Base-by-base conservation (phyloP, 2,329 filamentous ascomycete genomes). In the Paecilomyces formosus region DNA sequence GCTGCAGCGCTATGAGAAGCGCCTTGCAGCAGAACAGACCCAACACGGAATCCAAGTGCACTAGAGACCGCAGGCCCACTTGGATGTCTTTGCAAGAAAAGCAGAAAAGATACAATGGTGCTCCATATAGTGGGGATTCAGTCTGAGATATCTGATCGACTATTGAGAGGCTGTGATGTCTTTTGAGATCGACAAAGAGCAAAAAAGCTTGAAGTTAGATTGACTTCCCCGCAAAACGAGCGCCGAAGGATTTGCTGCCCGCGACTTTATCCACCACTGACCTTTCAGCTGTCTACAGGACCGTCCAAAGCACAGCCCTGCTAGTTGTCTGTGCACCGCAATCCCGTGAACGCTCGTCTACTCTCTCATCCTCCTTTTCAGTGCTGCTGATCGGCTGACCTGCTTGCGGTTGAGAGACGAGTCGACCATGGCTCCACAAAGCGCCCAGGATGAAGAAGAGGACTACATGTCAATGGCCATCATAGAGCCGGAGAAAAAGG, bases 391-490 rank as follows among this genome's bases (percentile, higher is more conserved):
- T 45, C 39, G 39, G n/a, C 39, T 45, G 39, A 45, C 39, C 39
- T 45, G 39, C 18, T n/a, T 45, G 18, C 39, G 39, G 39, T 18
- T 45, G 39, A 45, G 39, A 31, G 12, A 35, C 11, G 28, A 30
- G 15, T 15, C 30, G 53, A 53, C 54, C 56, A 65, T 62, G 61
- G 58, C 64, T 51, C 53, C 55, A 49, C 35, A 54, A n/a, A 56
- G 18, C 12, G 56, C 59, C 0, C 80, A 81, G 2, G 89, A 90
- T 6, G 90, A 92, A 21, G 90, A 92, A 62, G 92, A 97, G 63
- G 94, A 99, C 75, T 97, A 99, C 80, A 95, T 99, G 89, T 91
- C 88, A 66, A 97, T 99, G 93, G 82, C 87, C 13, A 92, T 99
- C 70, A 81, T 84, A 18, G 89, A 96, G 58, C 81, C 84, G 0